Percentiles rank a stretch among this genome's conserved stretches.
Evolutionary conservation across 768 basidiomycete genomes (phyloP).

Genomic region (Lentinula boryana): DNA sequence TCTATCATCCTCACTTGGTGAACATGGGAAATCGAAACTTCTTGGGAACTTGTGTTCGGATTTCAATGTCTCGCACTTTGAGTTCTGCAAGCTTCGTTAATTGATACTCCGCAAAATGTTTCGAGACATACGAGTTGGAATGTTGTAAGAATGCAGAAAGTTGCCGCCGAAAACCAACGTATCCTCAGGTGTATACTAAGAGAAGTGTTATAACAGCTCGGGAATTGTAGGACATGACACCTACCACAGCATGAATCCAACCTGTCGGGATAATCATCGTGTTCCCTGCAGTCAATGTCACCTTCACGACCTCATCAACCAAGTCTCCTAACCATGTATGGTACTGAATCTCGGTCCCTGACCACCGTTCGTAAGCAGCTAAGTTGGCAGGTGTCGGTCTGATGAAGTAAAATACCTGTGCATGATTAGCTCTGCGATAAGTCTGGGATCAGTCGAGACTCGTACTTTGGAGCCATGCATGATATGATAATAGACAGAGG

Average conservation of each 20-base stretch:
- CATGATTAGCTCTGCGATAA: neutral
- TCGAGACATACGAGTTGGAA: slow-evolving; percentile 66
- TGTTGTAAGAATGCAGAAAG: slow-evolving; percentile 90
- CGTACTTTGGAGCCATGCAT: slow-evolving; percentile 76
- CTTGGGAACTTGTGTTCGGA: slow-evolving; percentile 86
- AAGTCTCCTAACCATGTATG: slow-evolving; percentile 89
- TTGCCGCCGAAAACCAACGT: slow-evolving; percentile 97
- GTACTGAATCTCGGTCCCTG: slow-evolving; percentile 85
- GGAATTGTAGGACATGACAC: slow-evolving; percentile 18
- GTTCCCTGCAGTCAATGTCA: slow-evolving; percentile 69
- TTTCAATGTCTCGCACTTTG: slow-evolving; percentile 86
- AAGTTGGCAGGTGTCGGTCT: slow-evolving; percentile 82
- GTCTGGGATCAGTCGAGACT: neutral
- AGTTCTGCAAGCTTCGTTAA: slow-evolving; percentile 50
- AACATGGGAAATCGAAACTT: slow-evolving; percentile 87
- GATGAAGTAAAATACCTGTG: slow-evolving; percentile 93
- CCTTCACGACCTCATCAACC: slow-evolving; percentile 87
- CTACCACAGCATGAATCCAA: slow-evolving; percentile 96
- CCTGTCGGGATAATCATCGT: slow-evolving; percentile 95
- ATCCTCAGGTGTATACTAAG: slow-evolving; percentile 83
- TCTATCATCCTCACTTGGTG: slow-evolving; percentile 41
- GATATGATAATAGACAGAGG: slow-evolving; percentile 97
- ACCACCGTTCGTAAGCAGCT: slow-evolving; percentile 89
- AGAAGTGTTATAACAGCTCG: neutral
- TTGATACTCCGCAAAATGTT: neutral